Base-by-base conservation (phyloP, 805 yeast genomes). In the Candida montana region DNA sequence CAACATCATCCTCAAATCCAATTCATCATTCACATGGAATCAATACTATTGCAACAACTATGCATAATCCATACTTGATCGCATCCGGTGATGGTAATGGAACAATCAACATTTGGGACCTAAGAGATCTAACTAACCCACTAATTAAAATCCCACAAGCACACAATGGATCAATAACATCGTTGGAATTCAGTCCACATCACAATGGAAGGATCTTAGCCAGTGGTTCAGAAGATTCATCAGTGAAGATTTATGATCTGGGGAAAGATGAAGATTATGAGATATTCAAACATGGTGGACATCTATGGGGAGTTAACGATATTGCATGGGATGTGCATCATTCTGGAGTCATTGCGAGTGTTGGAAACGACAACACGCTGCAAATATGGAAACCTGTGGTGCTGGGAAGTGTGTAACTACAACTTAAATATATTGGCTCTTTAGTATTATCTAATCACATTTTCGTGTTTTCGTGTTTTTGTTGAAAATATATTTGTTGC, bases 251-350 rank as follows among this genome's bases (percentile, higher is more conserved):
- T 2, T 79, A 81, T 76, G 83, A 84, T 52, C 56, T 76, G 4
- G 48, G 69, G 5, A 45, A 52, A 5, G 52, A 53, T 4, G 58
- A 52, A 1, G 55, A 58, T 16, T 60, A 51, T 38, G 54, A 73
- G 39, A 34, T 77, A 7, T 89, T 90, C 55, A 69, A 71, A 3
- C 98, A 90, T 61, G 82, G 80, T 4, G 97, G 97, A 0, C 98
- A 90, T 59, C 73, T 82, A 74, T 67, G 83, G n/a, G 89, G 91
- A 4, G 86, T 90, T 3, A 84, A 83, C 49, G 97, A 89, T 52
- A 63, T 88, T 23, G 72, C 78, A 27, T 90, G 97, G 97, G 83
- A 85, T 42, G 74, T 78, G 0, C 79, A 79, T 44, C 84, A 77
- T 42, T 75, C 78, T 4, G 75, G 82, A 75, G 28, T 36, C 17